Base-by-base conservation (phyloP, 2,329 filamentous ascomycete species). In the Falciphora oryzae region DNA sequence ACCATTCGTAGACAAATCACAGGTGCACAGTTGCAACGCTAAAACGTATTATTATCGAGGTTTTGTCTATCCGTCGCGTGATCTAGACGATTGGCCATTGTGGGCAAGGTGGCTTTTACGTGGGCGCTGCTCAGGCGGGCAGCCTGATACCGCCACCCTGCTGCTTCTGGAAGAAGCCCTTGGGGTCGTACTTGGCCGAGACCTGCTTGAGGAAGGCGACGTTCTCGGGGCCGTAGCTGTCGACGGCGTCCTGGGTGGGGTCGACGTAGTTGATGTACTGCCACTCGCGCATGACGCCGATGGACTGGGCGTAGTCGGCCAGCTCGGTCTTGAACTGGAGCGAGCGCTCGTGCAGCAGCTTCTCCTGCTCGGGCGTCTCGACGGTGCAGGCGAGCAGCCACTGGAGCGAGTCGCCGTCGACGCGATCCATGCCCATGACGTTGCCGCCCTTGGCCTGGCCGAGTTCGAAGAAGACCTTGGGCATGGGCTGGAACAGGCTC, bases 91-190 rank as follows among this genome's bases (percentile, higher is more conserved):
- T 32, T 10, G 7, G 11, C 32, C 32, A 32, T 13, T 16, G 18
- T 22, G 38, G 18, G 38, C 16, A 44, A 44, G 14, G 3, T 3
- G 38, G 16, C 38, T 16, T 44, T 22, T 44, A 18, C 14, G 18
- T 22, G 38, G 38, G 38, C 38, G 4, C 10, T n/a, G 14, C 25
- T 62, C 27, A 57, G 3, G 50, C 60, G 6, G 60, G 38, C 28
- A 77, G 70, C 72, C 77, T 78, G 64, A 77, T 78, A 13, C 76
- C 76, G 28, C 75, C 75, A 3, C 73, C 75, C 68, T 75, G 73
- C 53, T 73, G 64, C 16, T 65, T 72, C 71, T 78, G 76, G 63
- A 77, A 79, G 8, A 78, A 69, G 7, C 71, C 71, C 1, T 69
- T 35, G 2, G 74, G 75, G 65, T 79, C 77, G 66, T 76, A 78